Evolutionary conservation across 2,329 filamentous ascomycete genomes (phyloP), one percentile per base, ranked within the genome.

Genomic region (Calonectria henricotiae): DNA sequence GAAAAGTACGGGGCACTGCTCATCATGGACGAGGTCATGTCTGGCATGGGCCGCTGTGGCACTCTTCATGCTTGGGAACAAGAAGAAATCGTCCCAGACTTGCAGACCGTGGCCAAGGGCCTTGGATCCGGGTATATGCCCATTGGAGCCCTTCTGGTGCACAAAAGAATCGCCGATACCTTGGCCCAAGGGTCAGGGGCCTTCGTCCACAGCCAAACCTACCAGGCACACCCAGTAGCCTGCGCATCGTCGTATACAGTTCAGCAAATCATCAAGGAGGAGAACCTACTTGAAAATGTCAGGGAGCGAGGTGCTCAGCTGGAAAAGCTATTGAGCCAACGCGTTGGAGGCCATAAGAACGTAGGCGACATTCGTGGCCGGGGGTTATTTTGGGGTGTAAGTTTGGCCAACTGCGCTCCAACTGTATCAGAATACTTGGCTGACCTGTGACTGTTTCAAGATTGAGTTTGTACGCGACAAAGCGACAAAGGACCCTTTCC

Each of bases 21-120:
- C 2, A 84, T 89, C 20, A 71, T 89, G 2, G 88, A 90, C 67
- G 87, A 90, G 78, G 87, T 95, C 71, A 94, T 95, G 92, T 91
- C 88, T 49, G 91, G 91, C 9, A 89, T 89, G 80, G 91, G 91
- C 1, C 85, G 91, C 2, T 87, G 85, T 0, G 90, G 90, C 0
- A 89, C 84, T 2, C 78, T 92, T 72, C 88, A 93, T 80, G 89
- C 90, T 1, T 93, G 89, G 87, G 85, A 92, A 72, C 85, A 90
- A 49, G 87, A 91, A 82, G 84, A 12, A 3, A 73, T 86, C 0
- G 70, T 77, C 0, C 92, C 92, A 0, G 92, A 94, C 76, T 85
- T 94, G 1, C 88, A 91, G 77, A 89, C 90, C 0, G 81, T 92
- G 1, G 92, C 89, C 0, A 94, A 94, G 79, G 90, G 89, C 0